A percentile compares a stretch with the other conserved stretches of the same genome.
phyloP scores from a whole-genome alignment of 306 rosid genomes.

The Lathyrus tuberosus region DNA sequence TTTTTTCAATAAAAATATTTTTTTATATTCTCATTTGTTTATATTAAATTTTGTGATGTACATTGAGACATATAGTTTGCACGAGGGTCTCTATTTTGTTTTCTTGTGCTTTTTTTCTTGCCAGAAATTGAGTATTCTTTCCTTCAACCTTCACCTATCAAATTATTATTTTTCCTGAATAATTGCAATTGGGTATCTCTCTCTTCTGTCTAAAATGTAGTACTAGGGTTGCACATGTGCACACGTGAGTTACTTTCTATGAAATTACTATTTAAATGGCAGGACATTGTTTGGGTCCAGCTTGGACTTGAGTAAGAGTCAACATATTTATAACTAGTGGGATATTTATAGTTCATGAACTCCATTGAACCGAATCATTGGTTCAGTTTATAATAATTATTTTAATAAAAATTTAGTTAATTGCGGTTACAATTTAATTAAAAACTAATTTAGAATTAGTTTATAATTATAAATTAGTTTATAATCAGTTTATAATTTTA shows the following conservation, averaged over 20 bases:
- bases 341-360: no score
- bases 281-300: slow-evolving; percentile 38
- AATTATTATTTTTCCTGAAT: slow-evolving; percentile 46
- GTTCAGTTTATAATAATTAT: no score
- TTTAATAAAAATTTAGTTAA: no score
- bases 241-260: slow-evolving; percentile 39
- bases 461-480: no score
- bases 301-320: slow-evolving; percentile 27
- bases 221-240: slow-evolving; percentile 45
- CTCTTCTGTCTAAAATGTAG: slow-evolving; percentile 11
- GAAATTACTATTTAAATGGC: slow-evolving; percentile 11
- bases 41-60: slow-evolving; percentile 53
- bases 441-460: no score
- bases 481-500: no score
- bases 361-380: no score
- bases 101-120: slow-evolving; percentile 49
- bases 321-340: slow-evolving; percentile 14
- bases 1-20: slow-evolving; percentile 23
- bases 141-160: slow-evolving; percentile 19
- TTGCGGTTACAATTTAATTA: no score
- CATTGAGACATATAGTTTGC: slow-evolving; percentile 72
- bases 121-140: slow-evolving; percentile 49
- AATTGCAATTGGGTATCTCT: slow-evolving; percentile 49
- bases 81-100: slow-evolving; percentile 96
- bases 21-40: slow-evolving; percentile 6